phyloP scores from a whole-genome alignment of 2,329 filamentous ascomycete genomes.

The Aspergillus sp. region DNA sequence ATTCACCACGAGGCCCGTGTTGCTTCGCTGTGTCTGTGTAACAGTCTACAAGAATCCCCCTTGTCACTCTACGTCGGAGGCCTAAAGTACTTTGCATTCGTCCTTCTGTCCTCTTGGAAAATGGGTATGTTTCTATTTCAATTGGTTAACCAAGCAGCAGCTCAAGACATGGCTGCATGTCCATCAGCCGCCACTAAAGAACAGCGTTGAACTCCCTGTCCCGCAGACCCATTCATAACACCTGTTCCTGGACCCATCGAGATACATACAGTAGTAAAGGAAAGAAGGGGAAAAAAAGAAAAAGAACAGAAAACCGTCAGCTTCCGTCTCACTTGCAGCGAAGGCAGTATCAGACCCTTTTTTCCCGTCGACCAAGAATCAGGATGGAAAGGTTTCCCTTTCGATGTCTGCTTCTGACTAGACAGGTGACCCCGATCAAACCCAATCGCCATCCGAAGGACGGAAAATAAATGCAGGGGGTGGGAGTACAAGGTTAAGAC shows the following conservation, averaged over 20 bases:
- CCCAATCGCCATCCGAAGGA: neutral
- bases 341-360: slow-evolving; percentile 1
- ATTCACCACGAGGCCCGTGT: neutral
- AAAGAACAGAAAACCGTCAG: neutral
- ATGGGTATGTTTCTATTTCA: slow-evolving; percentile 8
- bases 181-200: slow-evolving; percentile 18
- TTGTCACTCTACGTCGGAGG: neutral
- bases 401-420: slow-evolving; percentile 7
- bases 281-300: slow-evolving; percentile 5
- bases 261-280: slow-evolving; percentile 14
- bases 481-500: slow-evolving; percentile 17
- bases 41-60: neutral
- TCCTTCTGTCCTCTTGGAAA: neutral
- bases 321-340: slow-evolving; percentile 14
- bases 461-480: neutral
- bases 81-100: neutral
- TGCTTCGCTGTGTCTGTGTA: neutral
- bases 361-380: neutral
- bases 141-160: slow-evolving; percentile 11
- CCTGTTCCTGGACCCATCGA: slow-evolving; percentile 26
- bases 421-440: slow-evolving; percentile 4
- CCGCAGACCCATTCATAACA: slow-evolving; percentile 30
- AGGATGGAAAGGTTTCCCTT: neutral
- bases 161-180: slow-evolving; percentile 15
- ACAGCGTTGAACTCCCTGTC: slow-evolving; percentile 27